Evolutionary conservation across 1,284 basidiomycete genomes (phyloP), one percentile per base, ranked within the genome.

Genomic region (Cryptococcus sp.): DNA sequence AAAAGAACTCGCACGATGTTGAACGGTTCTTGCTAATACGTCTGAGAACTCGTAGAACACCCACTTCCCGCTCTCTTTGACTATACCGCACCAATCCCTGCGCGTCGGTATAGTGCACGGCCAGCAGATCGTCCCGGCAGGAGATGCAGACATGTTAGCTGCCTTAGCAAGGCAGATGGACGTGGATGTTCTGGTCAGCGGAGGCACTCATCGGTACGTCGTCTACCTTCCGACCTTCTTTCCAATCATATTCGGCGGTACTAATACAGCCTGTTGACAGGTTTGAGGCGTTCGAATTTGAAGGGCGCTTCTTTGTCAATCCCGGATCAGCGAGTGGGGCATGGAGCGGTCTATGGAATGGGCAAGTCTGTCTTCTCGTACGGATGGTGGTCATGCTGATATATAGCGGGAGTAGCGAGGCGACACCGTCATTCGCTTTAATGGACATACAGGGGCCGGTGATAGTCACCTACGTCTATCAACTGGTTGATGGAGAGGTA

Each of bases 361-460:
- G 85, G 90, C 88, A 63, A 62, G 80, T 76, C n/a, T 50, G 23
- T 27, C 35, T 17, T 20, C 23, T 27, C 13, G 2, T 20, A 17
- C 7, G 19, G 15, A 42, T 42, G 47, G 10, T 22, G 19, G 11
- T 13, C 13, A 8, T 8, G 30, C 30, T 35, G 13, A 35, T 13
- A 30, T 30, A 2, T 35, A 13, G 30, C 13, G 30, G 30, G 30
- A 35, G 30, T 65, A 87, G 85, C 27, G 85, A 86, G 22, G 83
- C 85, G 5, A 88, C 83, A 0, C 88, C 88, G 2, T 92, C 90
- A 6, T 96, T 97, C 72, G 93, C 93, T 0, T 80, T 96, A 39
- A 90, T 97, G 86, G 93, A 96, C 70, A 88, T 97, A 49, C 93
- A 96, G 79, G 93, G 93, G 3, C 86, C 91, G 1, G 91, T 94